Evolutionary conservation across 2,329 filamentous ascomycete species (phyloP), one percentile per base, ranked within the genome.

Genomic region (Colletotrichum sansevieriae): DNA sequence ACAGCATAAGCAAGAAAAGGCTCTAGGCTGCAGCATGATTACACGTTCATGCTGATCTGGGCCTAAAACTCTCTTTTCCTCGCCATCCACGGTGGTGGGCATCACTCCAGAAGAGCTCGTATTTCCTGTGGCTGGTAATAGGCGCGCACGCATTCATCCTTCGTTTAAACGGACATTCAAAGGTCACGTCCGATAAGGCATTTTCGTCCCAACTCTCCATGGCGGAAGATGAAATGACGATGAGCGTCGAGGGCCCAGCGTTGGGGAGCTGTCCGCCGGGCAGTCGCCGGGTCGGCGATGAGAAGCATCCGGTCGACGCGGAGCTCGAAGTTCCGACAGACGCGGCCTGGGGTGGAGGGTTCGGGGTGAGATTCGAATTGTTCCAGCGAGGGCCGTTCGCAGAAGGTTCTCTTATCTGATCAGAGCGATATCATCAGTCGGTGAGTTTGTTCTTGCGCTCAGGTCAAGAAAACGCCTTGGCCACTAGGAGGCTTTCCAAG

Each of bases 121-220:
- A 78, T 67, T 77, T 71, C 79, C 80, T 81, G 10, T 78, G 79
- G 78, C 56, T 78, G 75, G 20, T 79, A 76, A 70, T 81, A 81
- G 13, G 79, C 80, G 75, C 81, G 82, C 4, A 77, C 74, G 43
- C 79, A 79, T 55, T 76, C 76, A 82, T 9, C 74, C 70, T 59
- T 75, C 71, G 18, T 63, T 69, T 9, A 79, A 72, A 15, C 72
- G 73, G 44, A 74, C 71, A 71, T 81, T 79, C 65, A 74, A 75
- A 81, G 65, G 46, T 78, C 77, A 13, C 78, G 79, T 39, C 79
- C 75, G 15, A 78, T 70, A 44, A 81, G 73, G 65, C 75, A 80
- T 56, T 81, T 79, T 56, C 81, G 79, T 58, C 82, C 80, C 47
- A 78, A 74, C 57, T 78, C 81, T 22, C 76, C 72, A 58, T 82